Base-by-base conservation (phyloP, 257 asterid genomes). In the Plantago elongata region DNA sequence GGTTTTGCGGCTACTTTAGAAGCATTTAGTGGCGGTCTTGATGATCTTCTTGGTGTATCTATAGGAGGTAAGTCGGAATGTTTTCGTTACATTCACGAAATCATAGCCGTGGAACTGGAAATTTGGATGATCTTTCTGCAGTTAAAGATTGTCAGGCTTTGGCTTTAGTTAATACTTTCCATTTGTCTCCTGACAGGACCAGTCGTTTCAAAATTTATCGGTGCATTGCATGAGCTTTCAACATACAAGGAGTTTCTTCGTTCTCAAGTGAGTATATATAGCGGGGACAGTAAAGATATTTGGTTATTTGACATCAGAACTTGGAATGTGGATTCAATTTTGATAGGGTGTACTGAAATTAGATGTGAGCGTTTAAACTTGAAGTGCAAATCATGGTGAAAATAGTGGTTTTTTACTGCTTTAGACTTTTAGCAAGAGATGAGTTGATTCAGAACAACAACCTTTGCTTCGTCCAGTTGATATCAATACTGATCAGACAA, bases 211-310 rank as follows among this genome's bases (percentile, higher is more conserved):
- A 92, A 87, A 80, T 92, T 89, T 76, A 74, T 79, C 64, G 69
- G 78, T 71, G 87, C 89, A 54, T 72, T 92, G 61, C 84, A 73
- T 57, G 99, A 92, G 83, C 89, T 92, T 77, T 87, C 95, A 51
- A 75, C 95, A 16, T 92, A 92, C 82, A 89, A 92, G 81, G 99
- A 92, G 69, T 91, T 92, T 76, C 96, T 92, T 56, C 91, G 96
- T 63, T 83, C 99, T 54, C 99, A 92, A 79, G 99, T 87, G 70
- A 61, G 80, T 54, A 61, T 56, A 51, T 56, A 57, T 43, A 57
- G 47, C 60, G 57, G 14, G n/a, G 10, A 43, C 22, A 57, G 57
- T 57, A 51, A 16, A 50, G 47, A 55, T 45, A 50, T 11, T n/a
- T 27, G 29, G 27, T 17, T 15, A 50, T 50, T 14, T 50, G 1